These are phyloP conservation scores for Brachypodium distachyon DNA, from an alignment of 202 grass and related monocot genomes.

Conservation along the genomic window DNA sequence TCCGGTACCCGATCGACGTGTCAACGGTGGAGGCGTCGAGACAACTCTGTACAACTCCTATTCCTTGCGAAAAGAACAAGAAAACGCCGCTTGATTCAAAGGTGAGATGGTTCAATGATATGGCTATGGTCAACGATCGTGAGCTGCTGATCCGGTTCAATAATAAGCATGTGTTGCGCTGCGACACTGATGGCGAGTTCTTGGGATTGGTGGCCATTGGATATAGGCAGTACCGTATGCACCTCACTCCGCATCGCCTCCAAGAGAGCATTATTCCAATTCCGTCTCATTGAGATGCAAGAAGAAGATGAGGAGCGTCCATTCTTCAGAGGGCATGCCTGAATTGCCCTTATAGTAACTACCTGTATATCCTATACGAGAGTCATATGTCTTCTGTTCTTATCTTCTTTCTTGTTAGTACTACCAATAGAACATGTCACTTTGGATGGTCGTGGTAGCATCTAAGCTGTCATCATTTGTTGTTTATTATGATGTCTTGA, in stretches of 20 bases:
- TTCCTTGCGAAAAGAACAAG: too few relatives aligned
- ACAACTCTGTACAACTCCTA: too few relatives aligned
- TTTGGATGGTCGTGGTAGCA: too few relatives aligned
- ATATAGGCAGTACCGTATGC: not conserved
- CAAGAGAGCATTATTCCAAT: not conserved
- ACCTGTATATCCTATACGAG: too few relatives aligned
- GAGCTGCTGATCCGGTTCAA: not conserved
- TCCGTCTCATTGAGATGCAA: not conserved
- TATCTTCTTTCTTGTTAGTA: too few relatives aligned
- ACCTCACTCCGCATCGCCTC: not conserved
- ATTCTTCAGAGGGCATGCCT: not conserved
- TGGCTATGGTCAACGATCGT: not conserved
- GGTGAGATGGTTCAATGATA: not conserved
- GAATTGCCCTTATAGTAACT: too few relatives aligned
- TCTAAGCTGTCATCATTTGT: too few relatives aligned
- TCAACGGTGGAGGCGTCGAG: not conserved
- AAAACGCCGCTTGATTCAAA: not conserved
- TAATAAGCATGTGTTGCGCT: not conserved
- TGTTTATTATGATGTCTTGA: too few relatives aligned
- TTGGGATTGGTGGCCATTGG: not conserved
- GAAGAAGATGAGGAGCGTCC: not conserved
- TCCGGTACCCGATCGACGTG: not conserved
- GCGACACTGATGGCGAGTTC: not conserved
- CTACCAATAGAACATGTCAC: too few relatives aligned
- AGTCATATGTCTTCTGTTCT: too few relatives aligned